Evolutionary conservation across 169 alveolate genomes (phyloP), one percentile per base, ranked within the genome.

Genomic region (Cryptosporidium tyzzeri): DNA sequence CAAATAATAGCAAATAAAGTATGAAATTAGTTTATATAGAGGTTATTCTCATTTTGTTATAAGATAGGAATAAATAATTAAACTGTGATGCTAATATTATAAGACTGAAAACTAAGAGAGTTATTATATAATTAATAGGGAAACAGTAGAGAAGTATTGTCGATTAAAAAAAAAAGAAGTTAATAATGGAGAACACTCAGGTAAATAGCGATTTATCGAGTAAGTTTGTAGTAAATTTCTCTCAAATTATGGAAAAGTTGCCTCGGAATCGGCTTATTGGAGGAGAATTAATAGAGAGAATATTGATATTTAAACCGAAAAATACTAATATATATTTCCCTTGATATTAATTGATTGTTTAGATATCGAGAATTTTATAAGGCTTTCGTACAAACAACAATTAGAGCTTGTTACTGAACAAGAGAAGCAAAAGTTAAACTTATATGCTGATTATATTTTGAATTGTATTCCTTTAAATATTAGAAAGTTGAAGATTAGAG

Each of bases 401-500:
- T 44, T 80, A 29, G 75, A 80, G 33, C 70, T 80, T 26, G 89
- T 65, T 21, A 18, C 67, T 6, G 73, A 80, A 26, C 89, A 80
- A 50, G 89, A 80, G 41, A 61, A 80, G 39, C 89, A 80, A 48
- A 80, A 62, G 68, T 29, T 80, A 41, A 62, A 35, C 50, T 48
- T 80, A 18, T 80, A 80, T 62, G 51, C 69, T 26, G 89, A 80
- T 29, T 80, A 62, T 48, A 80, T 80, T 31, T n/a, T 80, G 29
- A 41, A 9, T 33, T 48, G 73, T 31, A 62, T 80, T n/a, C 89
- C 89, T 12, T 35, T 29, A 18, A 62, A 45, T 48, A 80, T 80
- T 26, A 58, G 89, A n/a, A 80, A 80, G 21, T 45, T 80, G n/a
- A 80, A 61, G 68, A 80, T 80, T 29, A 80, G 59, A 29, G 89